Base-by-base conservation (phyloP, 345 rosid genomes). In the Eucalyptus guilfoylei region DNA sequence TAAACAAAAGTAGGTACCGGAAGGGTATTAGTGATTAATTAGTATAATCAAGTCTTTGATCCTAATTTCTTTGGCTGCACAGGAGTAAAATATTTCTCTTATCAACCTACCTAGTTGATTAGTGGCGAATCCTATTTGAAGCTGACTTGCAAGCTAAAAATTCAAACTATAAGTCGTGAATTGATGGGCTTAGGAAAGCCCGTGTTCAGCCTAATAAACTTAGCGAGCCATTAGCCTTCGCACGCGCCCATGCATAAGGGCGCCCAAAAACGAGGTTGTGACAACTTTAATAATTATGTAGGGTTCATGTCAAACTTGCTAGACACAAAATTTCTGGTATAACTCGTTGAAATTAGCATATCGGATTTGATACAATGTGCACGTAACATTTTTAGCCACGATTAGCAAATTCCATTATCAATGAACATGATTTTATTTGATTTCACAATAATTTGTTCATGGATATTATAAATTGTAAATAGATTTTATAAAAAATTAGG, bases 131-230 rank as follows among this genome's bases (percentile, higher is more conserved):
- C 1, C 1, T 50, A 50, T 50, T 3, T 50, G 4, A 19, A 52
- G 19, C 1, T 7, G 0, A 52, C 24, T 52, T 17, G 4, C 1
- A 52, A 0, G 10, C 5, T 52, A 19, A 52, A 52, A 52, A 7
- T 19, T 52, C 24, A 0, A 52, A 52, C 0, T 17, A 52, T 52
- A 52, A 52, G 55, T 3, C 2, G 0, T 19, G 2, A 52, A 19
- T 52, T 52, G 4, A 1, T 52, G 24, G 24, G 1, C 1, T 3
- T 17, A 0, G 0, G 10, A 19, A 1, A 52, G 58, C 0, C 0
- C 0, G 0, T 1, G 0, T 4, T 52, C 19, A 52, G 1, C 58
- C 24, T 52, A 52, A 52, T 52, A 52, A 19, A 52, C 58, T 52
- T 19, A 19, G 26, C 2, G 2, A 52, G 26, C 26, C 58, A 52